These are phyloP conservation scores for Myxozyma sirexii DNA, from an alignment of 805 yeast species.

Conservation along the genomic window DNA sequence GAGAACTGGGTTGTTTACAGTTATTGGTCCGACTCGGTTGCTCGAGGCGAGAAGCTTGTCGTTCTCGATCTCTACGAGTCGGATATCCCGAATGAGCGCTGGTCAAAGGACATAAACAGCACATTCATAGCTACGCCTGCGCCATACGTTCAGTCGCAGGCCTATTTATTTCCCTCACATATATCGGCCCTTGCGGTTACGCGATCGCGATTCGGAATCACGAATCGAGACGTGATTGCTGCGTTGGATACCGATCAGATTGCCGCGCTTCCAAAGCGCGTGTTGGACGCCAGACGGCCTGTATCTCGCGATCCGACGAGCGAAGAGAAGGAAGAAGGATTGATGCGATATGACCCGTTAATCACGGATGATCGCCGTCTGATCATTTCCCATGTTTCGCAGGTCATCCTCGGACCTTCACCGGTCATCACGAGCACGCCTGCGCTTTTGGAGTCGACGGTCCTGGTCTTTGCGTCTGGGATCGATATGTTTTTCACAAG, in stretches of 20 bases:
- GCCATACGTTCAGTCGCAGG: conserved; percentile 56
- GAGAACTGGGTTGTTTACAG: conserved; percentile 84
- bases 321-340: conserved; percentile 61
- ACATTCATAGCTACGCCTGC: conserved; percentile 42
- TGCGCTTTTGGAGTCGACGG: conserved; percentile 80
- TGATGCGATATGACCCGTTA: conserved; percentile 68
- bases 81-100: conserved; percentile 52
- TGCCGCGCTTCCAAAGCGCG: conserved; percentile 66
- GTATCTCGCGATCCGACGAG: conserved; percentile 54
- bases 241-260: conserved; percentile 60
- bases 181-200: conserved; percentile 58
- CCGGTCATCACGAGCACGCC: conserved; percentile 44
- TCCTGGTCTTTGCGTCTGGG: conserved; percentile 64
- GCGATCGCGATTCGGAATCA: conserved; percentile 64
- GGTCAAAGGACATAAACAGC: conserved; percentile 19
- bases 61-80: conserved; percentile 83
- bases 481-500: conserved; percentile 77
- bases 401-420: conserved; percentile 40
- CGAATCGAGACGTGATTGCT: conserved; percentile 65
- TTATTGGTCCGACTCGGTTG: conserved; percentile 49
- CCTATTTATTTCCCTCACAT: conserved; percentile 65
- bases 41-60: conserved; percentile 58
- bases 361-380: conserved; percentile 53
- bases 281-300: conserved; percentile 71
- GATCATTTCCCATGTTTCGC: conserved; percentile 56